These are phyloP conservation scores for Podila verticillata DNA, from an alignment of 192 early-diverging fungal species.

Conservation along the genomic window DNA sequence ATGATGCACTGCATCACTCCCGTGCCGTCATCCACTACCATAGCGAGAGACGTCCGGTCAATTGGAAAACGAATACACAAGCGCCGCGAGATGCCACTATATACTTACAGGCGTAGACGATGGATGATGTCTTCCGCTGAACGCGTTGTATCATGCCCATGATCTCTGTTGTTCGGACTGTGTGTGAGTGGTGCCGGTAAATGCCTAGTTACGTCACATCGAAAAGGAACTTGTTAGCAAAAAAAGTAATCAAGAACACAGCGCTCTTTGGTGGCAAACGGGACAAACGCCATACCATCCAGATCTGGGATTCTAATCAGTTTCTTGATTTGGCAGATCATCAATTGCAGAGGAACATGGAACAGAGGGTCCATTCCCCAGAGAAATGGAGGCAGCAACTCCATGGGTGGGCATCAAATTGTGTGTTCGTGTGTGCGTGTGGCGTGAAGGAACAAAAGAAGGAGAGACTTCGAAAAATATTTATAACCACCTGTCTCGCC, in stretches of 20 bases:
- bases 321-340: constrained; percentile 39
- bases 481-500: too few relatives aligned
- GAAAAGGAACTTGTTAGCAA: not conserved
- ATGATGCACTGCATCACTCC: constrained; percentile 27
- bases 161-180: constrained; percentile 26
- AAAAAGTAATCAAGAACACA: too few relatives aligned
- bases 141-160: constrained; percentile 32
- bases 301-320: constrained; percentile 13
- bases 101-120: constrained; percentile 21
- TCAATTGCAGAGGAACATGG: constrained; percentile 36
- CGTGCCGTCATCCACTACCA: constrained; percentile 45
- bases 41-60: not conserved
- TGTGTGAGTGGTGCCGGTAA: constrained; percentile 32
- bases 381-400: constrained; percentile 15
- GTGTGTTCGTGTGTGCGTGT: too few relatives aligned
- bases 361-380: constrained; percentile 49
- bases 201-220: constrained; percentile 6
- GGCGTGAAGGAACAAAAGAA: too few relatives aligned
- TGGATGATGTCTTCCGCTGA: constrained; percentile 6
- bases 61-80: not conserved
- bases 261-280: not conserved
- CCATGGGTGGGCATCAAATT: constrained; percentile 17
- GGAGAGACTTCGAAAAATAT: too few relatives aligned
- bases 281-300: constrained; percentile 16
- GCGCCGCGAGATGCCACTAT: not conserved